Conservation (phyloP, 345 rosid genomes). For the Abelmoschus esculentus region DNA sequence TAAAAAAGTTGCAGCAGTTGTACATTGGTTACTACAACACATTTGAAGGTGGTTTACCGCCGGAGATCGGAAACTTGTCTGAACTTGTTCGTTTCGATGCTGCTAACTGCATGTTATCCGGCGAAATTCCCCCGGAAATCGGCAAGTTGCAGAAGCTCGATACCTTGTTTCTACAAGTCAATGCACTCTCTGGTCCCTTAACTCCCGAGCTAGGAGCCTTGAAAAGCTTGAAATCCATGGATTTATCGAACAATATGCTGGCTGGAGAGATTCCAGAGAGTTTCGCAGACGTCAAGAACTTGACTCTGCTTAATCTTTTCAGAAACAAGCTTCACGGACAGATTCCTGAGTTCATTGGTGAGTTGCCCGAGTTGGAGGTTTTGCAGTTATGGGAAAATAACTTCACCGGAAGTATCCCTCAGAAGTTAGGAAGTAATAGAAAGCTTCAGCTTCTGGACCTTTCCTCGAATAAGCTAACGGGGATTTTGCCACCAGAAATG, state of each 20-base stretch:
- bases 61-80: slow-evolving; percentile 72
- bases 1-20: slow-evolving; percentile 48
- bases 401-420: slow-evolving; percentile 72
- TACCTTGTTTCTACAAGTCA: slow-evolving; percentile 79
- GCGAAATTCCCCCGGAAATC: slow-evolving; percentile 59
- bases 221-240: slow-evolving; percentile 68
- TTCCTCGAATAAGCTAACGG: slow-evolving; percentile 76
- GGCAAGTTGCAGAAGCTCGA: slow-evolving; percentile 65
- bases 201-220: slow-evolving; percentile 51
- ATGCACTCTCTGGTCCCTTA: slow-evolving; percentile 50
- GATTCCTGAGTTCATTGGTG: slow-evolving; percentile 73
- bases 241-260: slow-evolving; percentile 73
- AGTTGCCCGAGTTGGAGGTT: slow-evolving; percentile 65
- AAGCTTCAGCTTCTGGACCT: slow-evolving; percentile 56
- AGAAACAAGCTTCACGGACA: slow-evolving; percentile 76
- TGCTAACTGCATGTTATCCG: slow-evolving; percentile 59
- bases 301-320: slow-evolving; percentile 68
- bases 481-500: slow-evolving; percentile 58
- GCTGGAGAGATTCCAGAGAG: slow-evolving; percentile 62
- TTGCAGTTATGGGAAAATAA: slow-evolving; percentile 92
- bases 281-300: slow-evolving; percentile 50
- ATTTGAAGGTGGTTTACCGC: slow-evolving; percentile 54
- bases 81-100: slow-evolving; percentile 57
- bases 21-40: slow-evolving; percentile 79
- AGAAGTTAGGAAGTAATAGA: slow-evolving; percentile 52